These are phyloP conservation scores for Aureococcus anophagefferens DNA, from an alignment of 108 stramenopile species.

Conservation along the genomic window DNA sequence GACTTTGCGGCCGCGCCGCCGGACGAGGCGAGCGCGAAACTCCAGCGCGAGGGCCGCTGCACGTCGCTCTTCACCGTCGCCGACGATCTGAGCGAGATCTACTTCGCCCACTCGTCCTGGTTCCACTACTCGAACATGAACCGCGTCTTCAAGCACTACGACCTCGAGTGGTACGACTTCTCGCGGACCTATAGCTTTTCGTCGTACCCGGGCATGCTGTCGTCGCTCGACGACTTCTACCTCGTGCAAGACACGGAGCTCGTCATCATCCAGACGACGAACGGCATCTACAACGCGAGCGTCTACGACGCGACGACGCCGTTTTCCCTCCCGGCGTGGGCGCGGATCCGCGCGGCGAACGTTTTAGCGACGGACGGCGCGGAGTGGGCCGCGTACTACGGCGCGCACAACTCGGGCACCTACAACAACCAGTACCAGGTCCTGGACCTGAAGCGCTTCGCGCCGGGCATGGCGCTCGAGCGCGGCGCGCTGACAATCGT, in stretches of 20 bases:
- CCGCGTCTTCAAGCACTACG: slow-evolving; percentile 29
- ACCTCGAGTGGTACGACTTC: slow-evolving; percentile 1
- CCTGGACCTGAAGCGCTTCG: slow-evolving; percentile 16
- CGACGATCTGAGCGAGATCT: slow-evolving; percentile 14
- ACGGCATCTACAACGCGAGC: slow-evolving; percentile 11
- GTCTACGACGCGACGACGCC: slow-evolving; percentile 14
- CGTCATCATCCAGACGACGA: slow-evolving; percentile 23
- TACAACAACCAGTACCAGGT: slow-evolving; percentile 35
- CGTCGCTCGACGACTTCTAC: slow-evolving; percentile 34
- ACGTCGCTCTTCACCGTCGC: slow-evolving; percentile 16
- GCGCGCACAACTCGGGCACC: slow-evolving; percentile 19
- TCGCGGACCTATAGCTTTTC: slow-evolving; percentile 1
- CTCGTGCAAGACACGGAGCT: slow-evolving; percentile 1
- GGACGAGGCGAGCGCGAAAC: not conserved
- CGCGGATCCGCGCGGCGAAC: slow-evolving; percentile 22
- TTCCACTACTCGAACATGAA: slow-evolving; percentile 18
- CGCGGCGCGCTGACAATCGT: slow-evolving; percentile 12
- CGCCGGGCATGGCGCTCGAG: slow-evolving; percentile 6
- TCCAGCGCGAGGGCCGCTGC: slow-evolving; percentile 11
- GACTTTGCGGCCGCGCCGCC: not conserved
- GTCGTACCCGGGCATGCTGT: slow-evolving; percentile 25
- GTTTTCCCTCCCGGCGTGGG: slow-evolving; percentile 20
- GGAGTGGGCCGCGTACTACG: slow-evolving; percentile 12
- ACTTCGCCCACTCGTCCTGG: slow-evolving; percentile 20
- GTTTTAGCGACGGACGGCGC: slow-evolving; percentile 11